phyloP scores from a whole-genome alignment of 2,329 filamentous ascomycete genomes.

The Chlorencoelia australis region DNA sequence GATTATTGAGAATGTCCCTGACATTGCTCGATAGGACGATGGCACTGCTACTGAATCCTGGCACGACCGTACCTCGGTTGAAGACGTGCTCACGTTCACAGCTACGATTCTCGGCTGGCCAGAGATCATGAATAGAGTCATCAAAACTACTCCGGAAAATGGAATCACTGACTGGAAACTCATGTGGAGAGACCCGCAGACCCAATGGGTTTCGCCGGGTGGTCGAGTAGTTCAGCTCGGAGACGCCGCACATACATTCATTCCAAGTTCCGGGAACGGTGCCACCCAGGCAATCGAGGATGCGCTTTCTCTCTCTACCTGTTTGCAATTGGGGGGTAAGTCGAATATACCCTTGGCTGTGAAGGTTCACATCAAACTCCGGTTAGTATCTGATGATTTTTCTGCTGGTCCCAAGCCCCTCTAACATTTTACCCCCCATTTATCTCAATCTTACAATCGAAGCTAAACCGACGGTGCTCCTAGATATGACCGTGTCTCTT shows the following conservation, averaged over 20 bases:
- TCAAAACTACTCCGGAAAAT: conserved; percentile 13
- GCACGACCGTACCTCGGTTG: conserved; percentile 22
- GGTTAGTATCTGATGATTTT: too few species aligned
- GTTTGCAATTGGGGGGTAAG: conserved; percentile 21
- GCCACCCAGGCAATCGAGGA: conserved; percentile 37
- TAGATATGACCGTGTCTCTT: conserved; percentile 18
- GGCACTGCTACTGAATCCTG: conserved; percentile 34
- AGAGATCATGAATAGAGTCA: conserved; percentile 14
- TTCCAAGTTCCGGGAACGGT: conserved; percentile 59
- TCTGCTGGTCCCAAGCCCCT: too few species aligned
- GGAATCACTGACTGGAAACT: conserved; percentile 25
- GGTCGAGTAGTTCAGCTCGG: conserved; percentile 39
- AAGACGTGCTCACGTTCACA: conserved; percentile 18
- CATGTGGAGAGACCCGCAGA: conserved; percentile 21
- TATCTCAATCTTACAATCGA: too few species aligned
- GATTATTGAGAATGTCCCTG: not conserved
- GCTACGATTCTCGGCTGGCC: conserved; percentile 15
- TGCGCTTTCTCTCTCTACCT: conserved; percentile 28
- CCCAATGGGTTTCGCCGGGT: conserved; percentile 26
- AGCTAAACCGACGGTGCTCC: too few species aligned
- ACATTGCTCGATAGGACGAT: not conserved
- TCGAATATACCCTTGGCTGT: conserved; percentile 10
- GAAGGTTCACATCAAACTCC: conserved; percentile 10
- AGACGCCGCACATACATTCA: conserved; percentile 58
- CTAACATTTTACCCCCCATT: too few species aligned